Conservation (phyloP, 306 rosid genomes). For the Hippophae rhamnoides region DNA sequence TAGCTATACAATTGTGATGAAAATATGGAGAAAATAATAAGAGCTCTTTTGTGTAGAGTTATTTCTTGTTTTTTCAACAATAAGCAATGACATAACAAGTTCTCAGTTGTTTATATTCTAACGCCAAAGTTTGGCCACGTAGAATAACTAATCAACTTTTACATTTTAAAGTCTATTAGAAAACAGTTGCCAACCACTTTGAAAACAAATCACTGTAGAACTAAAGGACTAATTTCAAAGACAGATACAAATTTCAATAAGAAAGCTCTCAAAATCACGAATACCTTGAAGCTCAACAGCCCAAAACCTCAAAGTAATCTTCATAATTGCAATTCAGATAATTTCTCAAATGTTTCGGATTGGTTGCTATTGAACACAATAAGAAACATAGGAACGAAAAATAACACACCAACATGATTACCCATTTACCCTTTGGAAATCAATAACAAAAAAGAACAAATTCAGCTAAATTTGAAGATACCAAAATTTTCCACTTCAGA, state of each 20-base stretch:
- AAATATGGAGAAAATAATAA: too few species aligned
- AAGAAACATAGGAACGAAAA: neutral
- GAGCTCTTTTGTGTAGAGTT: too few species aligned
- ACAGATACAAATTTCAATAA: neutral
- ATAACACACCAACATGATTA: neutral
- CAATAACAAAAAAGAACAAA: neutral
- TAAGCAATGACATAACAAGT: neutral
- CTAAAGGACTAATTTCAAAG: neutral
- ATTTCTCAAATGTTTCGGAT: neutral
- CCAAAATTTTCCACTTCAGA: too few species aligned
- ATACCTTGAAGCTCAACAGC: constrained; percentile 8
- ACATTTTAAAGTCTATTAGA: neutral
- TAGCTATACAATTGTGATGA: too few species aligned
- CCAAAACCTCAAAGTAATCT: neutral
- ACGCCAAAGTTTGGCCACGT: neutral
- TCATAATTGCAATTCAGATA: neutral
- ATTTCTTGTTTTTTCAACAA: too few species aligned
- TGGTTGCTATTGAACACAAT: neutral
- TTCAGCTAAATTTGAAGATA: neutral
- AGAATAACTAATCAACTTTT: neutral
- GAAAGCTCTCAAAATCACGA: neutral
- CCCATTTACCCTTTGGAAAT: neutral
- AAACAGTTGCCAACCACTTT: neutral
- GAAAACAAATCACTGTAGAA: neutral
- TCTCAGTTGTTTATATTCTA: neutral